A percentile compares a stretch with the other conserved stretches of the same genome.
Evolutionary conservation across 1,139 yeast species (phyloP).

Genomic region (Casaregolazyma lundiana): DNA sequence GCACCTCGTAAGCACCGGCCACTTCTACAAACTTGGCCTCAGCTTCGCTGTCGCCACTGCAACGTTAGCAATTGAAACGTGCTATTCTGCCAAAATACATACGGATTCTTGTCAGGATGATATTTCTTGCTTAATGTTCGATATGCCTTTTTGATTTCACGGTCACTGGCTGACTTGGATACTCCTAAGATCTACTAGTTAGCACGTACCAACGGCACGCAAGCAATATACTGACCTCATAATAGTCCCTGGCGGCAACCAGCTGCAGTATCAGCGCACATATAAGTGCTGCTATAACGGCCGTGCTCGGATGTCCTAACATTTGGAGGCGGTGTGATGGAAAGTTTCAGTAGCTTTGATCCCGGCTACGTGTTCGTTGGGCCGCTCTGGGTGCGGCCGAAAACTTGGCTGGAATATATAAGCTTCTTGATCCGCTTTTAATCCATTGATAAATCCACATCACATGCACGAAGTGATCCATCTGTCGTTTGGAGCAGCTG

Average conservation of each 20-base stretch:
- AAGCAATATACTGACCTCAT: conserved; percentile 21
- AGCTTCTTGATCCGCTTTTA: no score
- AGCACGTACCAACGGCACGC: not conserved
- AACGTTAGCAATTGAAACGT: not conserved
- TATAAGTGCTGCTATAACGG: conserved; percentile 7
- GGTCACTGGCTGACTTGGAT: conserved; percentile 61
- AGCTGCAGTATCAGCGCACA: conserved; percentile 14
- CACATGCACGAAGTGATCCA: conserved; percentile 68
- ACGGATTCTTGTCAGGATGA: conserved; percentile 90
- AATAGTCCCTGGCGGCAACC: conserved; percentile 25
- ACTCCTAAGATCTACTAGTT: conserved; percentile 56
- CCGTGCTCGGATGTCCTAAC: not conserved
- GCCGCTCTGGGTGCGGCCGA: no score
- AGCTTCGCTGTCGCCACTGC: conserved; percentile 62
- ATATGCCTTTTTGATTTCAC: conserved; percentile 83
- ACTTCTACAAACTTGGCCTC: conserved; percentile 82
- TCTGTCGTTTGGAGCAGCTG: conserved; percentile 61
- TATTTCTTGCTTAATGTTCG: conserved; percentile 76
- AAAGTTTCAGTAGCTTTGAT: no score
- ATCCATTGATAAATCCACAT: not conserved
- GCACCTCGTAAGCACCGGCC: conserved; percentile 90
- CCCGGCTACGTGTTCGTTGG: no score
- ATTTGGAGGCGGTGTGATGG: no score
- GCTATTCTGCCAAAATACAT: conserved; percentile 14
- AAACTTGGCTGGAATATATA: no score